Base-by-base conservation (phyloP, 106 monocot genomes). In the Dendrobium catenatum region DNA sequence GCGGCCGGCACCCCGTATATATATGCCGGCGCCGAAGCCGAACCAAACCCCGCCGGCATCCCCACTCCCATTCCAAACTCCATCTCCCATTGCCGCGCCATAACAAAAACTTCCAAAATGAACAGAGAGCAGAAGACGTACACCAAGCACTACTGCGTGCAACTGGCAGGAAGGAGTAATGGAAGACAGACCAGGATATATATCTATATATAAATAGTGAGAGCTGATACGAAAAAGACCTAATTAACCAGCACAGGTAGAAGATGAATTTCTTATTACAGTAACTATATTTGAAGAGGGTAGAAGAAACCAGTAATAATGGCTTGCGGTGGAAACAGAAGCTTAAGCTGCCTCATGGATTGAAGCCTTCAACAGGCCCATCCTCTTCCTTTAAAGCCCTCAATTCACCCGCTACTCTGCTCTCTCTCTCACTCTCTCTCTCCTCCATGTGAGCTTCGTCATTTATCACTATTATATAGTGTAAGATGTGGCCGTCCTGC, bases 81-180 rank as follows among this genome's bases (percentile, higher is more conserved):
- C 29, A 84, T 80, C 44, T 93, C 90, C 85, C 87, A 86, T 68
- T 86, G 84, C 44, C 80, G 73, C 22, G 86, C 86, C 90, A 90
- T 88, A 44, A 56, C 18, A 26, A 1, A 9, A 9, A 70, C 13
- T 37, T 4, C 43, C 0, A n/a, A 44, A 1, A 42, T 43, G 42
- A 68, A 76, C 7, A 10, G 79, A 48, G 73, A 48, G 74, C 41
- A 44, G 42, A 19, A 72, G 20, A 72, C 37, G 37, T 37, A 37
- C 11, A 9, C 13, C 6, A 27, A 29, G 27, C 7, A 44, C 44
- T 44, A 44, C 44, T 51, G 51, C 15, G 51, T 51, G 51, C 11
- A 33, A 72, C 72, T 40, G 37, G 9, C 6, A 64, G n/a, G 64
- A 64, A 64, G 64, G 51, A 51, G 51, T 1, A 8, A 22, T 64